phyloP scores from a whole-genome alignment of 2,329 filamentous ascomycete genomes.

The Aschersonia sp. region DNA sequence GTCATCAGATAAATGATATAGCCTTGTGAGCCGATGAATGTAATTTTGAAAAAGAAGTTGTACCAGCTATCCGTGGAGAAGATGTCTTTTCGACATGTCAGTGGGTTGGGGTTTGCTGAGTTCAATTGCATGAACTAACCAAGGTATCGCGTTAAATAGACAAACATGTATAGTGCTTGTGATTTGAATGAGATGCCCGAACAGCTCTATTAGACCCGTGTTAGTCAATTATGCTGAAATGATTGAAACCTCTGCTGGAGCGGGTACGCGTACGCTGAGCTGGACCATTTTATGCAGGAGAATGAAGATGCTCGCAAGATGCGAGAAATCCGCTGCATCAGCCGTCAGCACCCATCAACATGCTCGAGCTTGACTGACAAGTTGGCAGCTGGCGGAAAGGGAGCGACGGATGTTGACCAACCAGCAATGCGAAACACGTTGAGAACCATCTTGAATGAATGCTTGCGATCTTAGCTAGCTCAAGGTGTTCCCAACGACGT shows the following conservation, averaged over 20 bases:
- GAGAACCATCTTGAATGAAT: constrained; percentile 26
- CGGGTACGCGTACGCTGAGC: constrained; percentile 53
- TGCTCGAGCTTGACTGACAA: neutral
- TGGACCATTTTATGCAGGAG: constrained; percentile 93
- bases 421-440: constrained; percentile 46
- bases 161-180: constrained; percentile 84
- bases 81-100: constrained; percentile 43
- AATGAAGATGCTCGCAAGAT: constrained; percentile 87
- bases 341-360: constrained; percentile 6
- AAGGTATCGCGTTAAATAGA: constrained; percentile 89
- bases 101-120: neutral
- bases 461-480: neutral
- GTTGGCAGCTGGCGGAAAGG: neutral
- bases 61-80: constrained; percentile 76
- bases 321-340: constrained; percentile 77
- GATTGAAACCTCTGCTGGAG: neutral
- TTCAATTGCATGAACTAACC: constrained; percentile 31
- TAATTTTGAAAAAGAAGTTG: constrained; percentile 89
- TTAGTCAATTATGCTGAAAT: constrained; percentile 1
- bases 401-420: constrained; percentile 15
- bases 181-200: constrained; percentile 98
- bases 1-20: constrained; percentile 99
- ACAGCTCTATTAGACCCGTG: constrained; percentile 54
- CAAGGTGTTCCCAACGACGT: neutral
- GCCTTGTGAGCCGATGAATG: constrained; percentile 79